Evolutionary conservation across 495 filamentous ascomycete species (phyloP).

Genomic region (Aspergillus steynii): DNA sequence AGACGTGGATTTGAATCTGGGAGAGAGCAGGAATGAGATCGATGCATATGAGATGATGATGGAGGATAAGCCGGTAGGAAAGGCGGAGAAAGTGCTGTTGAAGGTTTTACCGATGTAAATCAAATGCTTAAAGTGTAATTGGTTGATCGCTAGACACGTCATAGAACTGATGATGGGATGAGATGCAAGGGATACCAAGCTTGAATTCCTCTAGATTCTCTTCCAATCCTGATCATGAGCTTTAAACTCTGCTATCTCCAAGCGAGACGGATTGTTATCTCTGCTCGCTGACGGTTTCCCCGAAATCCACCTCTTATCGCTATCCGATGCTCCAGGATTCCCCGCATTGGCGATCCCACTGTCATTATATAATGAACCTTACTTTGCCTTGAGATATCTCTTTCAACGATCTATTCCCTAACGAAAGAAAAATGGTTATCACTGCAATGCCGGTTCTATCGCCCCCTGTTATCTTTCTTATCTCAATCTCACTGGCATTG

Average conservation of each 20-base stretch:
- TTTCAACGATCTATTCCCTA: no score
- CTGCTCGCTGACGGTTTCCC: conserved; percentile 11
- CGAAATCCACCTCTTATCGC: neutral
- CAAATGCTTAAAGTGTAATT: no score
- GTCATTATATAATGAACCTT: neutral
- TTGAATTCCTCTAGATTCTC: no score
- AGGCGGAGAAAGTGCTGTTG: conserved; percentile 2
- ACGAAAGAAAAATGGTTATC: no score
- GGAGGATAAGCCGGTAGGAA: conserved; percentile 6
- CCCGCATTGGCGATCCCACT: neutral
- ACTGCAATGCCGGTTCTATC: no score
- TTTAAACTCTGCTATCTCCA: no score
- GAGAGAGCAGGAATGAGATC: conserved; percentile 36
- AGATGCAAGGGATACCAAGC: no score
- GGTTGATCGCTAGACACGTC: no score
- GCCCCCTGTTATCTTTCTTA: no score
- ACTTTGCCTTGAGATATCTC: no score
- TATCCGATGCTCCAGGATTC: neutral
- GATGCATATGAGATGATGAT: conserved; percentile 22
- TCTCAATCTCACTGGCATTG: neutral
- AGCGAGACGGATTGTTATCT: neutral
- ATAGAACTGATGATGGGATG: no score
- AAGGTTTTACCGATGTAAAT: conserved; percentile 8
- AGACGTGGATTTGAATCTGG: conserved; percentile 58
- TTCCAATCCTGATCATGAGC: no score